Evolutionary conservation across 2,329 filamentous ascomycete species (phyloP).

Genomic region (Colletotrichum tamarilloi): DNA sequence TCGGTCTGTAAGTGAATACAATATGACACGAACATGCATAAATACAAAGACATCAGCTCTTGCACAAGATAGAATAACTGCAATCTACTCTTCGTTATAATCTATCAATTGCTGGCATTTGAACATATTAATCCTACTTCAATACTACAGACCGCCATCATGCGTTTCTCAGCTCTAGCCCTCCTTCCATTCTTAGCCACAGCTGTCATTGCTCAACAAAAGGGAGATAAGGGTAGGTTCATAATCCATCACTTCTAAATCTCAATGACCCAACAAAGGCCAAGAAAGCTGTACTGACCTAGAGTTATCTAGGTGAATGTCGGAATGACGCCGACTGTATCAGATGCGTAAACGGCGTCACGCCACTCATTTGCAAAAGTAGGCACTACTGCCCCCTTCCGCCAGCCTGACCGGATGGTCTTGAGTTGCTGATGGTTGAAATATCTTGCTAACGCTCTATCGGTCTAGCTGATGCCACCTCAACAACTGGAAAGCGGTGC

Average conservation of each 20-base stretch:
- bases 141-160: background rate
- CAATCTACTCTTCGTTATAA: too few species aligned
- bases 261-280: rapidly evolving
- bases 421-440: too few species aligned
- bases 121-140: background rate
- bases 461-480: background rate
- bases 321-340: constrained; percentile 5
- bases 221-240: background rate
- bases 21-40: too few species aligned
- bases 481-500: background rate
- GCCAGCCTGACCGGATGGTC: too few species aligned
- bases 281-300: background rate
- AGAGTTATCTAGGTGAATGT: background rate
- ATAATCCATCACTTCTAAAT: rapidly evolving
- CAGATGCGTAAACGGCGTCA: background rate
- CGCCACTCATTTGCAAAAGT: constrained; percentile 19
- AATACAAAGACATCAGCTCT: too few species aligned
- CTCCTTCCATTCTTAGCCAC: background rate
- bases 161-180: background rate
- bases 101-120: background rate
- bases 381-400: background rate
- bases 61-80: too few species aligned
- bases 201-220: constrained; percentile 1
- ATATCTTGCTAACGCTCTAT: background rate
- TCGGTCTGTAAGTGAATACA: background rate